Evolutionary conservation across 2,329 filamentous ascomycete genomes (phyloP).

Genomic region (Aspergillus hiratsukae): DNA sequence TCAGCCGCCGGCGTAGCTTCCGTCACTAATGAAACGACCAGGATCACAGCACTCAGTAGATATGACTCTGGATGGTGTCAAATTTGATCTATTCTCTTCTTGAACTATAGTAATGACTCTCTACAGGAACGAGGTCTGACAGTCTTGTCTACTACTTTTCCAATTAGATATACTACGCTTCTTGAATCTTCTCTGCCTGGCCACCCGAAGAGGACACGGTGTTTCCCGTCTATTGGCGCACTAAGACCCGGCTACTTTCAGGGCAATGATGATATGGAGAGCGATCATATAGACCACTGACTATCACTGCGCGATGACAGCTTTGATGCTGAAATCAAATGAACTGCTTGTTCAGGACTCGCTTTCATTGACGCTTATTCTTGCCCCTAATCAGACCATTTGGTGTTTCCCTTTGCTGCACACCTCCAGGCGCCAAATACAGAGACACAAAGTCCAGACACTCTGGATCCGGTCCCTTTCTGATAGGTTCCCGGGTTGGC

Average conservation of each 20-base stretch:
- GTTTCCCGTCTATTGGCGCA: conserved; percentile 17
- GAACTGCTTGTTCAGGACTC: background rate
- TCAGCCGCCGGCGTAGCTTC: conserved; percentile 36
- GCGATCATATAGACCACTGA: background rate
- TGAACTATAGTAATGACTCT: background rate
- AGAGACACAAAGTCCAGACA: conserved; percentile 6
- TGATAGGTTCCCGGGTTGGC: conserved; percentile 15
- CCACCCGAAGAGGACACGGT: conserved; percentile 25
- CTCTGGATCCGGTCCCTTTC: background rate
- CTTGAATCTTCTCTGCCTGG: conserved; percentile 4
- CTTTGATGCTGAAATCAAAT: background rate
- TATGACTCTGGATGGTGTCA: background rate
- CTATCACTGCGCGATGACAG: background rate
- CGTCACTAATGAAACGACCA: conserved; percentile 26
- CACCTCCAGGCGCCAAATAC: background rate
- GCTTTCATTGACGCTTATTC: background rate
- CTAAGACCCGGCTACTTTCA: background rate
- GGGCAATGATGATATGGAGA: background rate
- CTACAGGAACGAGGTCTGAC: background rate
- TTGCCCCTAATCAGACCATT: background rate
- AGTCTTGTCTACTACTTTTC: background rate
- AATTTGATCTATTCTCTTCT: background rate
- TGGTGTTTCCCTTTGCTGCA: conserved; percentile 1
- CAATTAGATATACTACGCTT: background rate
- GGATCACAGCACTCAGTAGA: background rate